A percentile compares a stretch with the other conserved stretches of the same genome.
These are phyloP conservation scores for Tolypocladium endophyticum DNA, from an alignment of 2,329 filamentous ascomycete species.

Conservation along the genomic window DNA sequence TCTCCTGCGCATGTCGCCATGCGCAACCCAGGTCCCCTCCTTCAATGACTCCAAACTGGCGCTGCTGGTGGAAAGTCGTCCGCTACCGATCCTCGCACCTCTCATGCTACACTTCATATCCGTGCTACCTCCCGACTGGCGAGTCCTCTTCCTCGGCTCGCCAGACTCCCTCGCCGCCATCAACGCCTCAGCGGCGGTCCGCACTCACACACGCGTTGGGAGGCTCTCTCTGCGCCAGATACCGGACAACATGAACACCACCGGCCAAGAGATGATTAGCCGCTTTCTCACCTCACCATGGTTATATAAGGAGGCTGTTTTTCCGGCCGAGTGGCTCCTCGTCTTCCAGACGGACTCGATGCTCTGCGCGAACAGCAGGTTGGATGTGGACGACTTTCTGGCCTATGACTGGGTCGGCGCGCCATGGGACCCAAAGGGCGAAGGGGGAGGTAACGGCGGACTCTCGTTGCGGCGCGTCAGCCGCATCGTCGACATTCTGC, in stretches of 20 bases:
- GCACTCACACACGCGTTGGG: slow-evolving; percentile 27
- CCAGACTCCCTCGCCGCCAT: slow-evolving; percentile 30
- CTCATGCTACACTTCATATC: slow-evolving; percentile 45
- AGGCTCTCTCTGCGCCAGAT: slow-evolving; percentile 42
- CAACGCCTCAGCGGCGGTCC: slow-evolving; percentile 35
- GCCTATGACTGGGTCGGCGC: slow-evolving; percentile 44
- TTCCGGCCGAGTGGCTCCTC: slow-evolving; percentile 42
- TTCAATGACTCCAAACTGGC: slow-evolving; percentile 31
- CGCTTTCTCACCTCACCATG: slow-evolving; percentile 40
- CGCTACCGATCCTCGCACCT: slow-evolving; percentile 37
- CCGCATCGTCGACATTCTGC: slow-evolving; percentile 40
- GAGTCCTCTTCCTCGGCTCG: slow-evolving; percentile 45
- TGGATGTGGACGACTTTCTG: slow-evolving; percentile 37
- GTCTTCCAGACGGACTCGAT: slow-evolving; percentile 46
- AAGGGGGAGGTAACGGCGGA: slow-evolving; percentile 41
- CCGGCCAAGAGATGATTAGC: slow-evolving; percentile 39
- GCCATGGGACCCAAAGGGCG: slow-evolving; percentile 31
- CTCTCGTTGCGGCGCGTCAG: slow-evolving; percentile 42
- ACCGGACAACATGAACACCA: slow-evolving; percentile 39
- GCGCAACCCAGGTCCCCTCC: no score
- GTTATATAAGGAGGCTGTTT: slow-evolving; percentile 38
- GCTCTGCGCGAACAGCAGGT: slow-evolving; percentile 40
- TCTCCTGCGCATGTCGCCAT: background rate
- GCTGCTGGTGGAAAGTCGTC: slow-evolving; percentile 43
- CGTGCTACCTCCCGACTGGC: slow-evolving; percentile 46